Conservation (phyloP, 495 filamentous ascomycete species). For the Bombardia bombarda region DNA sequence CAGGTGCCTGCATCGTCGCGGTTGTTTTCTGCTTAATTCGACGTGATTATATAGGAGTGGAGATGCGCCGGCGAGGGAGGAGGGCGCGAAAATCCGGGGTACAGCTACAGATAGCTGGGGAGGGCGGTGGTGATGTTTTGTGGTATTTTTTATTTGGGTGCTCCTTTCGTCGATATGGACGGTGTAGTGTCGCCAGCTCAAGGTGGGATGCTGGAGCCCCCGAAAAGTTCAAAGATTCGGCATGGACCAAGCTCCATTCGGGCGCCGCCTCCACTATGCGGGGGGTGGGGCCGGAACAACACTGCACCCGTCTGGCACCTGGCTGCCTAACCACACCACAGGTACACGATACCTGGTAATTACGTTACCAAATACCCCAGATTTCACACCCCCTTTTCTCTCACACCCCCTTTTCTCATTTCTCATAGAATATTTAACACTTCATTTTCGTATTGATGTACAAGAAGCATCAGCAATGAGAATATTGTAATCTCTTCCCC, state of each 20-base stretch:
- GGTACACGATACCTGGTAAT: too few relatives aligned
- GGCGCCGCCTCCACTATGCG: background rate
- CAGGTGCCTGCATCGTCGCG: constrained; percentile 91
- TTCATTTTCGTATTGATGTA: too few relatives aligned
- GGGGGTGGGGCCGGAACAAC: background rate
- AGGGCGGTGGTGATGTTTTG: background rate
- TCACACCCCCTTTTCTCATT: too few relatives aligned
- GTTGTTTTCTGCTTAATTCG: constrained; percentile 18
- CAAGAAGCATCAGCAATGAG: too few relatives aligned
- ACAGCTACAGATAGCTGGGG: background rate
- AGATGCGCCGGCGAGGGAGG: background rate
- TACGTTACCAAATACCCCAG: too few relatives aligned
- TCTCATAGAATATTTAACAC: too few relatives aligned
- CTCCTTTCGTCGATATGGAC: background rate
- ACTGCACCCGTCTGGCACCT: background rate
- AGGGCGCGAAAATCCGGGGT: background rate
- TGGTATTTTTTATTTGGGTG: background rate
- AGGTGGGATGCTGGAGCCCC: constrained; percentile 8
- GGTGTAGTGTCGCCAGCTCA: constrained; percentile 4
- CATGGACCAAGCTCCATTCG: constrained; percentile 1
- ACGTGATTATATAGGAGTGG: too few relatives aligned
- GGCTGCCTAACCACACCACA: too few relatives aligned
- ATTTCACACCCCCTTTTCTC: too few relatives aligned
- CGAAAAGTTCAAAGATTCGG: constrained; percentile 7
- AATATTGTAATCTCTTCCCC: too few relatives aligned